phyloP scores from a whole-genome alignment of 768 basidiomycete genomes.

The Daedaleopsis nitida region DNA sequence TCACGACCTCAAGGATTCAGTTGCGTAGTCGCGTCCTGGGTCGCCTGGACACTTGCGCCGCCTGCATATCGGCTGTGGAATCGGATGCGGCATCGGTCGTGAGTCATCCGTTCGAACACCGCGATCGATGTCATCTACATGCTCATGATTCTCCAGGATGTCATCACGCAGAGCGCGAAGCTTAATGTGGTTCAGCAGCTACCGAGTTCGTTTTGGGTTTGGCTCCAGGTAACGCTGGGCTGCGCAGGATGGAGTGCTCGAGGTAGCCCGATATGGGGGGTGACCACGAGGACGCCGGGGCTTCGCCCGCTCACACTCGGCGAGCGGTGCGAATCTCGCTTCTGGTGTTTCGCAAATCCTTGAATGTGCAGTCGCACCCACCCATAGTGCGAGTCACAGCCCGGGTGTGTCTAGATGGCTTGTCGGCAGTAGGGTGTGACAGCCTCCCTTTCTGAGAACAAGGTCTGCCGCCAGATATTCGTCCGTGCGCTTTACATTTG shows the following conservation, averaged over 20 bases:
- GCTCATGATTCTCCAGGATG: not conserved
- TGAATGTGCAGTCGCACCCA: not conserved
- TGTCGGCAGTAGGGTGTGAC: not conserved
- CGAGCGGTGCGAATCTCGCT: slow-evolving; percentile 9
- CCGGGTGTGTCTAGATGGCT: not conserved
- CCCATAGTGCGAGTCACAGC: not conserved
- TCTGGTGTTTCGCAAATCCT: slow-evolving; percentile 15
- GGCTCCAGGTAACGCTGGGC: not conserved
- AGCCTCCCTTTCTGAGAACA: not conserved
- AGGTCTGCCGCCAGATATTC: not conserved
- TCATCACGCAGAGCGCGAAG: not conserved
- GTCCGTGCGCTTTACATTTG: not conserved
- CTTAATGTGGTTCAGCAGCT: not conserved
- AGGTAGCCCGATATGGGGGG: slow-evolving; percentile 6
- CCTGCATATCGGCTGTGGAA: not conserved
- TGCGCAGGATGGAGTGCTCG: not conserved
- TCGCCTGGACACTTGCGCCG: not conserved
- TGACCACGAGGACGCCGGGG: slow-evolving; percentile 4
- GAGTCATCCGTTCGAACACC: not conserved
- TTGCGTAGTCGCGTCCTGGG: not conserved
- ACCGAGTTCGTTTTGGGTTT: not conserved
- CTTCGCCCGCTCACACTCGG: slow-evolving; percentile 14
- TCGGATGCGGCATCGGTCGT: not conserved
- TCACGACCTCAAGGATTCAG: not conserved
- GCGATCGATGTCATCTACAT: not conserved